These are phyloP conservation scores for Turritis glabra DNA, from an alignment of 345 rosid species.

Conservation along the genomic window DNA sequence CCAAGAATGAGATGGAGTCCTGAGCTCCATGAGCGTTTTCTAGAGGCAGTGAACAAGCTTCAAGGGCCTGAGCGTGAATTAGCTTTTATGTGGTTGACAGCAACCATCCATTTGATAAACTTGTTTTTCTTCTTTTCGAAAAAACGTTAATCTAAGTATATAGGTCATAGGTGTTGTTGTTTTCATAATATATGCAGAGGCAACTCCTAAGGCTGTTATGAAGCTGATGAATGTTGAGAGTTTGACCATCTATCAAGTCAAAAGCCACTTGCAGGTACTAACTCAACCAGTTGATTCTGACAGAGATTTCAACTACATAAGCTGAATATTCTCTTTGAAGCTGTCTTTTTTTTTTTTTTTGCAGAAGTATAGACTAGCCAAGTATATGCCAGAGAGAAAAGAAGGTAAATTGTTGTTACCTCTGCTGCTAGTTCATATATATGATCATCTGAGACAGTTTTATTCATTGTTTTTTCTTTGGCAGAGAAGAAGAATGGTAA, in stretches of 20 bases:
- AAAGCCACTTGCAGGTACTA: slow-evolving; percentile 82
- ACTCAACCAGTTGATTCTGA: neutral
- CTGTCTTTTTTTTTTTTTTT: too few species aligned
- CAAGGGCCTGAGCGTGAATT: slow-evolving; percentile 78
- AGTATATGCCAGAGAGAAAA: slow-evolving; percentile 72
- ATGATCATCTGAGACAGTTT: neutral
- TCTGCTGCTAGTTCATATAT: neutral
- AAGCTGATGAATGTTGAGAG: slow-evolving; percentile 82
- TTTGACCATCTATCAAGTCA: slow-evolving; percentile 81
- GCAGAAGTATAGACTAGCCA: slow-evolving; percentile 83
- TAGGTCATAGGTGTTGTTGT: too few species aligned
- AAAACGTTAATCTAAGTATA: neutral
- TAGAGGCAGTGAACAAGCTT: slow-evolving; percentile 63
- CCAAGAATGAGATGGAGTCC: slow-evolving; percentile 87
- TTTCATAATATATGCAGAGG: slow-evolving; percentile 50
- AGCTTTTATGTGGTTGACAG: neutral
- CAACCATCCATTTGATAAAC: neutral
- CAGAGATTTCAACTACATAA: neutral
- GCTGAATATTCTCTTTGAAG: neutral
- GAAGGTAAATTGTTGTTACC: slow-evolving; percentile 49
- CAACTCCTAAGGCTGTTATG: slow-evolving; percentile 74
- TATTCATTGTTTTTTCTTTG: neutral
- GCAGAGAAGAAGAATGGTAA: slow-evolving; percentile 56
- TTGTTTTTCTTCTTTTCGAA: neutral
- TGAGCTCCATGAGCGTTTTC: slow-evolving; percentile 65